Evolutionary conservation across 2,329 filamentous ascomycete genomes (phyloP), one percentile per base, ranked within the genome.

Genomic region (Pseudovirgaria hyperparasitica): DNA sequence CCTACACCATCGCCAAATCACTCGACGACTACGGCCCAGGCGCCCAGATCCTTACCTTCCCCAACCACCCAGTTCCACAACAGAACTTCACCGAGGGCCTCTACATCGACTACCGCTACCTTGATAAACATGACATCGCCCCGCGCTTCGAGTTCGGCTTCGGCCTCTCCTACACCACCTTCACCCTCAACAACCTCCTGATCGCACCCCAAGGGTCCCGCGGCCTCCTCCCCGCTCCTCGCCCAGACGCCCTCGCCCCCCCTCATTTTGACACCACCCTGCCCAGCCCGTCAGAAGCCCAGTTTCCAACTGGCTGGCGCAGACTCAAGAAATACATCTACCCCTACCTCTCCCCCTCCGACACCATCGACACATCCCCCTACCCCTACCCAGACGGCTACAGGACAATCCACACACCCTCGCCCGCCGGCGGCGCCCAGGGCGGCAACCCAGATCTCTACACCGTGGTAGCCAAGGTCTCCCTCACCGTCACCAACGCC

Each of bases 101-200:
- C 0, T 86, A 86, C 46, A 75, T 92, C 39, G 87, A 94, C 58
- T 93, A 94, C 56, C 76, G 85, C 9, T 71, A 86, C 52, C 86
- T 94, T 40, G 85, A 93, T 60, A 81, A 78, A 46, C 54, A 76
- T 29, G 62, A 65, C 30, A 76, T 90, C 33, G 62, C 63, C 5
- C 86, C 86, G 1, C 76, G 80, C 1, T 94, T 76, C 46, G 79
- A 82, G 24, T 94, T 94, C 41, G 86, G 87, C 0, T 86, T 75
- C 33, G 87, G 86, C 0, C 65, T 94, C 2, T 82, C 76, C 27
- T 92, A 90, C 57, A 85, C 82, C 0, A 67, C 57, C 1, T 92
- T 87, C 49, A 57, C 68, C 9, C 66, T 82, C 30, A 63, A 61
- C 8, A 63, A 68, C 17, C 52, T 59, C 6, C 52, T 79, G 25